Evolutionary conservation across 352 stramenopile species (phyloP).

Genomic region (Pythium pectinolyticum): DNA sequence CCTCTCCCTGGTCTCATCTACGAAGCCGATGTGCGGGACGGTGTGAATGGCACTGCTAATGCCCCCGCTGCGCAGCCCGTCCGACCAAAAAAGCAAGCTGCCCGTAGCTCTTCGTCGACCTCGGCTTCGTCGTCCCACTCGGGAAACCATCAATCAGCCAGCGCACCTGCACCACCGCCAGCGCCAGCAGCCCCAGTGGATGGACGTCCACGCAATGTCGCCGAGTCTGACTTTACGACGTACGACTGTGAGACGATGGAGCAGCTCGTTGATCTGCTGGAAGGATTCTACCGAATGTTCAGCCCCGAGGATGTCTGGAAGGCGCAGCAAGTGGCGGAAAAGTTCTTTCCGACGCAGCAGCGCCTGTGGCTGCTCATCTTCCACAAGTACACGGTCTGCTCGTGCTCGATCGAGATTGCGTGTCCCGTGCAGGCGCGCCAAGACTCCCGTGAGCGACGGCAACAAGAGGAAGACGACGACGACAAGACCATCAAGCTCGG

Average conservation of each 20-base stretch:
- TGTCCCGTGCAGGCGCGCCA: constrained; percentile 70
- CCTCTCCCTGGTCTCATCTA: constrained; percentile 95
- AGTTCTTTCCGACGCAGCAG: constrained; percentile 78
- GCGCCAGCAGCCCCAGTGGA: constrained; percentile 36
- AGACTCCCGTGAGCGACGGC: constrained; percentile 45
- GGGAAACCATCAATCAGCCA: background rate
- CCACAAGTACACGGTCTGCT: constrained; percentile 86
- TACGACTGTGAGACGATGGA: constrained; percentile 82
- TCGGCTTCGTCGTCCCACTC: constrained; percentile 15
- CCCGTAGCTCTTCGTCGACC: constrained; percentile 12
- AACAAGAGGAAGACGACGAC: constrained; percentile 58
- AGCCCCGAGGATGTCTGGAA: constrained; percentile 84
- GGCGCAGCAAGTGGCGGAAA: constrained; percentile 71
- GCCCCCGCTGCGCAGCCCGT: constrained; percentile 3
- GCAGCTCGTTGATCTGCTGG: constrained; percentile 58
- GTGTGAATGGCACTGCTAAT: constrained; percentile 29
- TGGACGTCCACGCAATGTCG: constrained; percentile 60
- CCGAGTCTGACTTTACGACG: constrained; percentile 73
- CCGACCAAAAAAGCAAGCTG: background rate
- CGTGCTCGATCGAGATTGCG: constrained; percentile 75
- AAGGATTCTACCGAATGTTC: constrained; percentile 75
- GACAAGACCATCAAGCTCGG: constrained; percentile 93
- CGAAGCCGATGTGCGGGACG: constrained; percentile 89
- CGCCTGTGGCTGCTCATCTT: constrained; percentile 83
- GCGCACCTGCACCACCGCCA: constrained; percentile 15